A percentile compares a stretch with the other conserved stretches of the same genome.
phyloP scores from a whole-genome alignment of 2,329 filamentous ascomycete genomes.

The Ceratocystis diversiconidia region DNA sequence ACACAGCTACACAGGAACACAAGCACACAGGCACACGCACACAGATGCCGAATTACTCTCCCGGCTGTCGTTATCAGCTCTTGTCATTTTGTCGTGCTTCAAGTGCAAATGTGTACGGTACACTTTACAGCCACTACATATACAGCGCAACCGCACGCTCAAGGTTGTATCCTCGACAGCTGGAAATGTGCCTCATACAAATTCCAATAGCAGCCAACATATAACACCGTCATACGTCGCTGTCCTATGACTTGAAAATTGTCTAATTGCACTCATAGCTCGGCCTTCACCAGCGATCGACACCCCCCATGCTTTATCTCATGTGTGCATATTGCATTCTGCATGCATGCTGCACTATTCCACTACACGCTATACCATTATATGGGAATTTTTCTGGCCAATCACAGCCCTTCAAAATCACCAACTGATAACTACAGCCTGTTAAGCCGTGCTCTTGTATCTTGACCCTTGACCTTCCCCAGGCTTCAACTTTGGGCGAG shows the following conservation, averaged over 20 bases:
- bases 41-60: background rate
- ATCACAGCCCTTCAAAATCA: background rate
- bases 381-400: background rate
- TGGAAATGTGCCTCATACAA: background rate
- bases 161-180: background rate
- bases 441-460: background rate
- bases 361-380: background rate
- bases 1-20: background rate
- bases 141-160: background rate
- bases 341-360: background rate
- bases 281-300: background rate
- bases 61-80: background rate
- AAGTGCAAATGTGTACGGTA: background rate
- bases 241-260: background rate
- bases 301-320: background rate
- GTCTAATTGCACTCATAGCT: background rate
- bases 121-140: background rate
- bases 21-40: background rate
- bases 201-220: background rate
- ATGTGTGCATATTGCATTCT: background rate
- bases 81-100: background rate
- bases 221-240: background rate
- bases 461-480: background rate
- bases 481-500: background rate
- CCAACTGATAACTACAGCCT: background rate